Evolutionary conservation across 352 stramenopile species (phyloP), one percentile per base, ranked within the genome.

Genomic region (Globisporangium mamillatum): DNA sequence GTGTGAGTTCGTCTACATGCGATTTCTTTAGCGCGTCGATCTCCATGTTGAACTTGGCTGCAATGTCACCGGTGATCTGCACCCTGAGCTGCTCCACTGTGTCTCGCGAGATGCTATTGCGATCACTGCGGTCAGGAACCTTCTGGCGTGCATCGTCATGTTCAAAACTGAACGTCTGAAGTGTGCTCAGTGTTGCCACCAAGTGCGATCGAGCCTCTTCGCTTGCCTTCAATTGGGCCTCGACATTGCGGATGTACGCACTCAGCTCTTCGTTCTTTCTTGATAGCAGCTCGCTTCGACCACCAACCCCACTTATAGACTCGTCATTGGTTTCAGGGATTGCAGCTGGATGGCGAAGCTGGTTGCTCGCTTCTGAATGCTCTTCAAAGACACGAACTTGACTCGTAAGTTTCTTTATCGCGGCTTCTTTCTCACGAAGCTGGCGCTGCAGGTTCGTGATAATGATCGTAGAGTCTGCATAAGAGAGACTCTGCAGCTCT

Each of bases 171-270:
- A 79, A 38, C 18, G 60, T 77, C 48, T 89, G 80, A 1, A 92
- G 60, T 0, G 77, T 75, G 14, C 68, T 78, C 50, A 93, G 69
- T 22, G 82, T 91, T 50, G 85, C 68, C 27, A 90, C 75, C 53
- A 95, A 63, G 29, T 87, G 75, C 1, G 69, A 75, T 8, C 88
- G 82, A 58, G 84, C 82, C 29, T 84, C 80, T 74, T 95, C 88
- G 36, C 88, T 95, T 8, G 80, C 79, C 68, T 79, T 68, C 38
- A 95, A 64, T 44, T 95, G 85, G 1, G 54, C 63, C 59, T 89
- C 80, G 27, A 91, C 69, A 41, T 69, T 80, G 0, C 25, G 65
- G 50, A 71, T 48, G 52, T 69, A 72, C 25, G 65, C 66, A 20
- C 24, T 66, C 12, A 54, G 48, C 29, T 69, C 67, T n/a, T 38